Conservation (phyloP, 2,329 filamentous ascomycete species). For the Penicillium sp. region DNA sequence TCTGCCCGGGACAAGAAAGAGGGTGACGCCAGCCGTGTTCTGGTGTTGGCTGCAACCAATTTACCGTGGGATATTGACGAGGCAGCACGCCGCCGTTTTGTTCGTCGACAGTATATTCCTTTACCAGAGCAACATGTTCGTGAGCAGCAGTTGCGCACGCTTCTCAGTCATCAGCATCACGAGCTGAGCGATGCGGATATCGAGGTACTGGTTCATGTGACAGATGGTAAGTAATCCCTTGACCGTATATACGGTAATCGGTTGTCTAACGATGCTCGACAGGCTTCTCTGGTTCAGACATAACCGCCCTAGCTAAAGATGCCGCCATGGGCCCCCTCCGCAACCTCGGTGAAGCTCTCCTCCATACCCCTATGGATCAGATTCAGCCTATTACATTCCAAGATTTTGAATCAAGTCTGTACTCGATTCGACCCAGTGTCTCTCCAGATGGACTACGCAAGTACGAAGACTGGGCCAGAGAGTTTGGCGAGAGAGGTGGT, state of each 20-base stretch:
- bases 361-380: constrained; percentile 91
- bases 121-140: constrained; percentile 83
- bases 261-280: not conserved
- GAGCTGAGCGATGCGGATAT: constrained; percentile 72
- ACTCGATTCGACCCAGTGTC: constrained; percentile 86
- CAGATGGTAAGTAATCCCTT: constrained; percentile 64
- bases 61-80: constrained; percentile 98
- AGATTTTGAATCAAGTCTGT: constrained; percentile 83
- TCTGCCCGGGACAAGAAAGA: constrained; percentile 61
- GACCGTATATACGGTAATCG: constrained; percentile 2
- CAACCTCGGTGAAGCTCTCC: constrained; percentile 82
- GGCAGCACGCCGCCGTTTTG: constrained; percentile 85
- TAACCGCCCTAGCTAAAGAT: constrained; percentile 94
- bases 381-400: constrained; percentile 80
- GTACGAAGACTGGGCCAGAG: constrained; percentile 90
- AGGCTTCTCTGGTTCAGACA: constrained; percentile 98
- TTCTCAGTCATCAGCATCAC: constrained; percentile 87
- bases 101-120: constrained; percentile 92
- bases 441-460: constrained; percentile 79
- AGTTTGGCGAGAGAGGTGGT: constrained; percentile 90
- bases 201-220: constrained; percentile 70
- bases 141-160: constrained; percentile 72
- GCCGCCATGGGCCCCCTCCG: constrained; percentile 95
- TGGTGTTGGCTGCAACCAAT: constrained; percentile 94
- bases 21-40: constrained; percentile 82